Evolutionary conservation across 108 stramenopile species (phyloP).

Genomic region (Conticribra weissflogii): DNA sequence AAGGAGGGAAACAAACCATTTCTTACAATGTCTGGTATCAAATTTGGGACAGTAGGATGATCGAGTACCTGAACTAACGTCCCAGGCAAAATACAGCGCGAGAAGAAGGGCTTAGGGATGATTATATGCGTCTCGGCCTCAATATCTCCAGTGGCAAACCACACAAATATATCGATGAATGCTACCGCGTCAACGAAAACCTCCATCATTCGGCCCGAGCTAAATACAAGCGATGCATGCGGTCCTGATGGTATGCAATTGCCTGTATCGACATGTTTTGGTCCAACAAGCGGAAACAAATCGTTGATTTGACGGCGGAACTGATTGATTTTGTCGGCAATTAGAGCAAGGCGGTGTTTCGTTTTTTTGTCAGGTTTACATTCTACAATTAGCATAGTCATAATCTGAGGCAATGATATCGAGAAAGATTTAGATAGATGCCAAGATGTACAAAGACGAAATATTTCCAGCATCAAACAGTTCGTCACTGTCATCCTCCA

Average conservation of each 20-base stretch:
- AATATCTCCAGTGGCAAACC: constrained; percentile 75
- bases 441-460: constrained; percentile 57
- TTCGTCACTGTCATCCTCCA: constrained; percentile 67
- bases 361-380: constrained; percentile 41
- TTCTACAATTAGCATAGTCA: constrained; percentile 39
- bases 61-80: constrained; percentile 72
- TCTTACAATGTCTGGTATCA: constrained; percentile 50
- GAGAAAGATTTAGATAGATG: constrained; percentile 52
- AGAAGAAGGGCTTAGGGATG: constrained; percentile 68
- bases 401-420: constrained; percentile 47
- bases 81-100: constrained; percentile 64
- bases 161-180: constrained; percentile 72
- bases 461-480: constrained; percentile 58
- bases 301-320: constrained; percentile 32
- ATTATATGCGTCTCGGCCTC: constrained; percentile 54
- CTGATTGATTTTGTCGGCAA: constrained; percentile 43
- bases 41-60: constrained; percentile 65
- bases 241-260: constrained; percentile 60
- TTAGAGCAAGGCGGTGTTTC: constrained; percentile 37
- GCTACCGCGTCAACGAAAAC: constrained; percentile 59
- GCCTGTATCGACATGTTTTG: constrained; percentile 42
- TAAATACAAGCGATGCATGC: constrained; percentile 50
- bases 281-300: constrained; percentile 36
- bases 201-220: constrained; percentile 47
- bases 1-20: no score